A percentile compares a stretch with the other conserved stretches of the same genome.
These are phyloP conservation scores for Fusarium circinatum DNA, from an alignment of 2,329 filamentous ascomycete species.

Conservation along the genomic window DNA sequence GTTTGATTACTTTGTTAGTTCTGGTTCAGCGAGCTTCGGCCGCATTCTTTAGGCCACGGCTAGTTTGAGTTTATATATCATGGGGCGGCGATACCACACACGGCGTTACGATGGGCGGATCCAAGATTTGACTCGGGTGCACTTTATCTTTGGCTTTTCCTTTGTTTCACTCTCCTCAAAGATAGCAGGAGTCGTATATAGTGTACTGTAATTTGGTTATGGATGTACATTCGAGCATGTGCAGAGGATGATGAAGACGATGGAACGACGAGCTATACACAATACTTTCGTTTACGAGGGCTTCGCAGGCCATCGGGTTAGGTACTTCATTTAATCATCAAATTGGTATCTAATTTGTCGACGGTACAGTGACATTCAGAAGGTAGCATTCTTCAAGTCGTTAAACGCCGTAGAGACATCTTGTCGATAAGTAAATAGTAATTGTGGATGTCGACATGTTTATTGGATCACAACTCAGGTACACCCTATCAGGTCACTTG, in stretches of 20 bases:
- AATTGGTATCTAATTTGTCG: slow-evolving; percentile 15
- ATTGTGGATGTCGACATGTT: not conserved
- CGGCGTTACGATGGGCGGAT: slow-evolving; percentile 27
- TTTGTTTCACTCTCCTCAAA: slow-evolving; percentile 19
- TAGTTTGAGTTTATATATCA: slow-evolving; percentile 18
- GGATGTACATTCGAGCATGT: slow-evolving; percentile 12
- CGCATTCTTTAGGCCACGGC: slow-evolving; percentile 11
- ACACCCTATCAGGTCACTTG: not conserved
- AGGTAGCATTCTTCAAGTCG: not conserved
- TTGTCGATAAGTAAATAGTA: not conserved
- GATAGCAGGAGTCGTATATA: slow-evolving; percentile 21
- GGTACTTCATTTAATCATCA: slow-evolving; percentile 19
- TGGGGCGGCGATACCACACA: slow-evolving; percentile 36
- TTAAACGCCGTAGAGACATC: not conserved
- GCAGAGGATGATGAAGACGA: slow-evolving; percentile 21
- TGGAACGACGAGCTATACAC: slow-evolving; percentile 20
- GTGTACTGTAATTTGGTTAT: slow-evolving; percentile 23
- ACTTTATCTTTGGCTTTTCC: slow-evolving; percentile 20
- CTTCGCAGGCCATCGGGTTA: slow-evolving; percentile 12
- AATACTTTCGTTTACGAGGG: slow-evolving; percentile 37
- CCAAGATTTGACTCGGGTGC: slow-evolving; percentile 24
- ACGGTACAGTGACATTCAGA: not conserved
- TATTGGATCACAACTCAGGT: not conserved
- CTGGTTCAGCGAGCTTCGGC: slow-evolving; percentile 16
- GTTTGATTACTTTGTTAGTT: slow-evolving; percentile 24